A percentile compares a stretch with the other conserved stretches of the same genome.
phyloP scores from a whole-genome alignment of 2,329 filamentous ascomycete species.

The Curvularia sp. region DNA sequence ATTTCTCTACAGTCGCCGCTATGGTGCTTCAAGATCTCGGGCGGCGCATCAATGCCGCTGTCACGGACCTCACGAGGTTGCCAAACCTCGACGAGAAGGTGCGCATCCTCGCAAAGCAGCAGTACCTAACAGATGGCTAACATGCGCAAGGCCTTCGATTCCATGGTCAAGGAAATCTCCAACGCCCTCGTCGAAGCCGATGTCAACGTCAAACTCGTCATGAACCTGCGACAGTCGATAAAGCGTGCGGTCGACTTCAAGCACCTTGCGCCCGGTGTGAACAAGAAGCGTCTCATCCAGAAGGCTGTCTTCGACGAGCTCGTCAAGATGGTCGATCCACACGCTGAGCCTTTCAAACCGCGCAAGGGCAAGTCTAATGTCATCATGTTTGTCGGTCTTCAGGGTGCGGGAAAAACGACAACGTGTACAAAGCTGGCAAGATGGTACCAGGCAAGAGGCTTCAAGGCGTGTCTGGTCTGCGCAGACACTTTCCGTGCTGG shows the following conservation, averaged over 20 bases:
- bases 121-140: conserved; percentile 45
- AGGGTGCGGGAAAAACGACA: conserved; percentile 97
- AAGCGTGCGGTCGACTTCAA: conserved; percentile 92
- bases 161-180: conserved; percentile 98
- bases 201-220: conserved; percentile 94
- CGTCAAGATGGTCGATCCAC: conserved; percentile 92
- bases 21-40: conserved; percentile 99
- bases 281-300: conserved; percentile 98
- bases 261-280: conserved; percentile 86
- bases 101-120: conserved; percentile 20
- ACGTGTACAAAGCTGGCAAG: conserved; percentile 96
- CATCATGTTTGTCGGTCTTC: conserved; percentile 99
- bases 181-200: conserved; percentile 94
- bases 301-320: conserved; percentile 98
- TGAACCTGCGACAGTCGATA: conserved; percentile 90
- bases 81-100: conserved; percentile 97
- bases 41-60: conserved; percentile 96
- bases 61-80: conserved; percentile 89
- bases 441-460: conserved; percentile 92
- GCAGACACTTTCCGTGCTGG: conserved; percentile 98
- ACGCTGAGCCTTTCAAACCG: conserved; percentile 93
- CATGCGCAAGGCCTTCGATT: conserved; percentile 79
- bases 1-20: conserved; percentile 29
- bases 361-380: conserved; percentile 96
- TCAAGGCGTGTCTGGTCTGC: conserved; percentile 92